phyloP scores from a whole-genome alignment of 1,284 basidiomycete species.

The Irpex rosettiformis region DNA sequence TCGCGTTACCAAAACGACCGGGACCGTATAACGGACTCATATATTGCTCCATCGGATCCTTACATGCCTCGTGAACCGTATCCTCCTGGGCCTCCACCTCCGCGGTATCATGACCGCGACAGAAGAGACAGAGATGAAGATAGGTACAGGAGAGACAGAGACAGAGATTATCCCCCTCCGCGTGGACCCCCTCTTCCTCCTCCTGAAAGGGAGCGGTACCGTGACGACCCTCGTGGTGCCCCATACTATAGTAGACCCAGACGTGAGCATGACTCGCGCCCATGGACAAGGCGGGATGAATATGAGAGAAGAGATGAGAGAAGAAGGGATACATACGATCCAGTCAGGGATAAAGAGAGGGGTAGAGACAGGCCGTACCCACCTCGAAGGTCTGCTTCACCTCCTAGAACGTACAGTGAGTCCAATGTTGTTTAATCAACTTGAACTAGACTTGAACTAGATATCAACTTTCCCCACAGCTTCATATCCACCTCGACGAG shows the following conservation, averaged over 20 bases:
- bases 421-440: conserved; percentile 1
- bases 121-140: conserved; percentile 26
- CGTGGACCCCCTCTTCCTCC: background rate
- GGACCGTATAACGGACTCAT: conserved; percentile 18
- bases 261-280: conserved; percentile 2
- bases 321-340: background rate
- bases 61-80: conserved; percentile 16
- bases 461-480: background rate
- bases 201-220: background rate
- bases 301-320: conserved; percentile 14
- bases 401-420: conserved; percentile 28
- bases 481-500: background rate
- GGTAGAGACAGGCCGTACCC: conserved; percentile 13
- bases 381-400: conserved; percentile 25
- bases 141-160: conserved; percentile 22
- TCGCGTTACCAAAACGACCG: conserved; percentile 11
- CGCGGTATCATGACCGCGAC: conserved; percentile 15
- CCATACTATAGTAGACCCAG: conserved; percentile 3
- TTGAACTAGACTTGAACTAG: background rate
- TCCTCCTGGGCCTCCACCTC: conserved; percentile 11
- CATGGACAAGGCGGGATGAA: conserved; percentile 8
- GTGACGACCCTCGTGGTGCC: background rate
- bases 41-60: conserved; percentile 20
- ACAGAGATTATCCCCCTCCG: conserved; percentile 20
- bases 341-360: background rate